Evolutionary conservation across 805 yeast genomes (phyloP).

Genomic region (Candida krabiensis): DNA sequence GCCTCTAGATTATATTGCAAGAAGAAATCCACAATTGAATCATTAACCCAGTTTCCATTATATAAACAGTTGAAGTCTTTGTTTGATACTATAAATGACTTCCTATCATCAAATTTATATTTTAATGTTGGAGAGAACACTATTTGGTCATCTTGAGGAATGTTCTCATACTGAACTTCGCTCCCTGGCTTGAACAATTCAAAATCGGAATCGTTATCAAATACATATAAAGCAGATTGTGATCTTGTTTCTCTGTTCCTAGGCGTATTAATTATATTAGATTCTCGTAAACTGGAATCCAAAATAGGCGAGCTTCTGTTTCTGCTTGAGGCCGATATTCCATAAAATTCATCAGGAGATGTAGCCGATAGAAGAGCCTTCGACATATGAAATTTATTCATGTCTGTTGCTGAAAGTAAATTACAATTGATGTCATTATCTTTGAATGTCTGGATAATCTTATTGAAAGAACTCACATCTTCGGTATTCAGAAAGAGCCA

Average conservation of each 20-base stretch:
- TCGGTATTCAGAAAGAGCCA: constrained; percentile 12
- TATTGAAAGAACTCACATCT: constrained; percentile 8
- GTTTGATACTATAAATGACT: constrained; percentile 55
- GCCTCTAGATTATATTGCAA: constrained; percentile 48
- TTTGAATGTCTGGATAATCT: constrained; percentile 1
- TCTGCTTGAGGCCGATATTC: constrained; percentile 4
- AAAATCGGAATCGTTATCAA: constrained; percentile 42
- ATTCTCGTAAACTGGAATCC: constrained; percentile 8
- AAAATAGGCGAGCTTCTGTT: not conserved
- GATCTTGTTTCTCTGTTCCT: constrained; percentile 5
- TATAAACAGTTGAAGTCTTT: constrained; percentile 78
- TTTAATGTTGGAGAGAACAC: constrained; percentile 38
- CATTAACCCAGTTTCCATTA: constrained; percentile 87
- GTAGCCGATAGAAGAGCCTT: not conserved
- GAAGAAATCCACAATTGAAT: constrained; percentile 82
- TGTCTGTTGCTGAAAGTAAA: constrained; percentile 8
- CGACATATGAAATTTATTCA: constrained; percentile 11
- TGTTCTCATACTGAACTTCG: constrained; percentile 29
- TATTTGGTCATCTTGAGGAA: constrained; percentile 31
- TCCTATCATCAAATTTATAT: constrained; percentile 53
- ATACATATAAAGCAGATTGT: constrained; percentile 3
- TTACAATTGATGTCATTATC: constrained; percentile 6
- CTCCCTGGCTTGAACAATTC: constrained; percentile 24
- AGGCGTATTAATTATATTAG: constrained; percentile 12
- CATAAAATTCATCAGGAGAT: constrained; percentile 12